These are phyloP conservation scores for Cryptococcus deneoformans DNA, from an alignment of 1,284 basidiomycete genomes.

Conservation along the genomic window DNA sequence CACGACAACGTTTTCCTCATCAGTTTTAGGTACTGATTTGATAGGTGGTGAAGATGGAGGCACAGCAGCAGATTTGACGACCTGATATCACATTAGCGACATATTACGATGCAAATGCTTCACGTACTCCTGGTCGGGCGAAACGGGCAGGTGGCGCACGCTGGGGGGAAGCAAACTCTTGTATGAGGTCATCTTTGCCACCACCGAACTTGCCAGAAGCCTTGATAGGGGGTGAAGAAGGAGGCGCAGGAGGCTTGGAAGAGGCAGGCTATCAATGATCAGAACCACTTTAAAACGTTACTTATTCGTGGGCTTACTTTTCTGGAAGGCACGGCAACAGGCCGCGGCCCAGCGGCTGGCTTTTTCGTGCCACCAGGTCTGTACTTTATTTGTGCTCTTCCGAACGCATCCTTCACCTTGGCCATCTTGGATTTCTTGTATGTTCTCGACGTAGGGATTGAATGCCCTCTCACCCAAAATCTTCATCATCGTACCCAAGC, in stretches of 20 bases:
- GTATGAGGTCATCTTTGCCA: constrained; percentile 16
- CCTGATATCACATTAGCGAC: not conserved
- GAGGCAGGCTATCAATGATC: no score
- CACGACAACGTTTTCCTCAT: not conserved
- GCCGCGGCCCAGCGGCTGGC: constrained; percentile 53
- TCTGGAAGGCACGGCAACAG: constrained; percentile 53
- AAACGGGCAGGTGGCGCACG: constrained; percentile 33
- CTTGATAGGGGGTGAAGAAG: constrained; percentile 32
- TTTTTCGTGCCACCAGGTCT: constrained; percentile 60
- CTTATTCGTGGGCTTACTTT: constrained; percentile 25
- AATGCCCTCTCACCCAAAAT: constrained; percentile 94
- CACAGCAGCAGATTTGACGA: constrained; percentile 7
- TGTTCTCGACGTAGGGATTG: constrained; percentile 78
- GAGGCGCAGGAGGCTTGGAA: constrained; percentile 11
- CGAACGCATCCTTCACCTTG: constrained; percentile 93
- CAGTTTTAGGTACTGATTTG: not conserved
- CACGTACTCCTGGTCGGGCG: constrained; percentile 18
- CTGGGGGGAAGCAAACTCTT: constrained; percentile 28
- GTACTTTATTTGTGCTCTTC: constrained; percentile 81
- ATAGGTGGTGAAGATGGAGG: not conserved
- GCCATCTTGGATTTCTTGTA: constrained; percentile 86
- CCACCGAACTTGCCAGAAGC: constrained; percentile 19
- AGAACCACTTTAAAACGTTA: no score
- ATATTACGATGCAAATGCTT: not conserved
- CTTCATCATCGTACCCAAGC: constrained; percentile 91